phyloP scores from a whole-genome alignment of 2,329 filamentous ascomycete species.

The Akanthomyces lecanii region DNA sequence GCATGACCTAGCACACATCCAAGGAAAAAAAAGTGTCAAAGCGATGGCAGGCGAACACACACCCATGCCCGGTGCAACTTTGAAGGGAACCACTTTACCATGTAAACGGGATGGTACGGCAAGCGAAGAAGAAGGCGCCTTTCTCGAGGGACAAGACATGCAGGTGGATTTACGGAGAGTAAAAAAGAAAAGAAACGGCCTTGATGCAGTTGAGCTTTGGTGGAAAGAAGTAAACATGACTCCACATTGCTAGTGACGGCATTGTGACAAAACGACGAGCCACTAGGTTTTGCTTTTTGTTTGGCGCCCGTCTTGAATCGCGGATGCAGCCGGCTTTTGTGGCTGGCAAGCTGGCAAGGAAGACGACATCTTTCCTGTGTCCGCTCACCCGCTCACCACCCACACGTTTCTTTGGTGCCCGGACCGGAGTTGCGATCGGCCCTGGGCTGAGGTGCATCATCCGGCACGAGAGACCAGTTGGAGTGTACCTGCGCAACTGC shows the following conservation, averaged over 20 bases:
- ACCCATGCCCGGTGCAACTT: neutral
- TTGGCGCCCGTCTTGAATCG: neutral
- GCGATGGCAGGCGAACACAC: neutral
- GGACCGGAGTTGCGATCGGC: neutral
- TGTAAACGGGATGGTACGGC: neutral
- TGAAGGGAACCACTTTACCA: neutral
- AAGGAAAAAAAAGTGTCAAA: constrained; percentile 8
- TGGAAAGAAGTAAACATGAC: constrained; percentile 5
- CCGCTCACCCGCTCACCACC: neutral
- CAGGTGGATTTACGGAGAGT: neutral
- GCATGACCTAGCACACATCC: neutral
- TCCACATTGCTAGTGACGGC: neutral
- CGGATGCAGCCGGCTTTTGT: neutral
- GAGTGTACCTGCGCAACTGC: neutral
- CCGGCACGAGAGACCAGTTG: neutral
- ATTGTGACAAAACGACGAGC: neutral
- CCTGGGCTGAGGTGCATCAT: neutral
- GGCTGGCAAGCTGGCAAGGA: neutral
- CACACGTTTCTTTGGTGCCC: neutral
- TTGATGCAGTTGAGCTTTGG: neutral
- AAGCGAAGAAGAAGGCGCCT: neutral
- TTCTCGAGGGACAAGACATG: neutral
- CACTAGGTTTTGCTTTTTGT: neutral
- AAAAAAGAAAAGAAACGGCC: neutral
- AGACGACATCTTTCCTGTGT: neutral